A percentile compares a stretch with the other conserved stretches of the same genome.
These are phyloP conservation scores for Boletus rex-veris DNA, from an alignment of 768 basidiomycete genomes.

Conservation along the genomic window DNA sequence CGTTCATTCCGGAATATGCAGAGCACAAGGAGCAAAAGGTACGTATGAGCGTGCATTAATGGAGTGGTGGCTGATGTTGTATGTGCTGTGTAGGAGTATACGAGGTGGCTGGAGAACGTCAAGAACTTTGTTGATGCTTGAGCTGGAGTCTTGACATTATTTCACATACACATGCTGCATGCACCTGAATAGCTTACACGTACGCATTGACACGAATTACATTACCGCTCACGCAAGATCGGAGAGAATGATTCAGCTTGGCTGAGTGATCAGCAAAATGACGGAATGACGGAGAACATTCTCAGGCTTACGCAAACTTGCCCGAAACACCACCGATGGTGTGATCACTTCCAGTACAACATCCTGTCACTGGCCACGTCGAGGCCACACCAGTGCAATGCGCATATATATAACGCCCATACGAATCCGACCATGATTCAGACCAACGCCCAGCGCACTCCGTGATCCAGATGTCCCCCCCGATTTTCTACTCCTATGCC, in stretches of 20 bases:
- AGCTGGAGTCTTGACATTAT: not conserved
- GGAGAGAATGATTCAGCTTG: too few species aligned
- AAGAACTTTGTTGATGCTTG: constrained; percentile 75
- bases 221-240: constrained; percentile 13
- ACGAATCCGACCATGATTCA: not conserved
- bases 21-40: constrained; percentile 94
- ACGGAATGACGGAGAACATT: constrained; percentile 18
- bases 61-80: constrained; percentile 2
- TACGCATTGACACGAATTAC: constrained; percentile 7
- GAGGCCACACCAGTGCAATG: too few species aligned
- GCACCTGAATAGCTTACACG: constrained; percentile 7
- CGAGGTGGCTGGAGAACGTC: constrained; percentile 81
- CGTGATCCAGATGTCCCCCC: constrained; percentile 21
- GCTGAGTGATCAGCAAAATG: not conserved
- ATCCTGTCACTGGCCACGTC: not conserved
- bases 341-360: not conserved
- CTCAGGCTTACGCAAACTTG: not conserved
- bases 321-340: not conserved
- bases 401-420: too few species aligned
- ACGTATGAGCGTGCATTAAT: constrained; percentile 1
- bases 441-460: not conserved
- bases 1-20: constrained; percentile 86
- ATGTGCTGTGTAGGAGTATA: constrained; percentile 68
- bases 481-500: constrained; percentile 12
- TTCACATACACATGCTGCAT: not conserved